Evolutionary conservation across 768 basidiomycete genomes (phyloP).

Genomic region (Piloderma croceum): DNA sequence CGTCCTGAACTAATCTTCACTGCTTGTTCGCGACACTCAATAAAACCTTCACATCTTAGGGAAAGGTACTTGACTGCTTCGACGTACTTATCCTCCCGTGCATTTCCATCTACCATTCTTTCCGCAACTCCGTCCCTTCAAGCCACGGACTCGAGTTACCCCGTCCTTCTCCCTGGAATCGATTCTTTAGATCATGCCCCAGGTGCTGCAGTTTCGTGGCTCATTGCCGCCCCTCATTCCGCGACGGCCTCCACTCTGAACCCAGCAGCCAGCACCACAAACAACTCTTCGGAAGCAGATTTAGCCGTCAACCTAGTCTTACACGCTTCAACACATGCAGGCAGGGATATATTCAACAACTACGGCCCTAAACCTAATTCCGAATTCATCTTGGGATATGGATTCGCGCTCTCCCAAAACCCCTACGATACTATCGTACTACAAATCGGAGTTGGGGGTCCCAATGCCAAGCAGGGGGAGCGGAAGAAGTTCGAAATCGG

Average conservation of each 20-base stretch:
- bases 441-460: slow-evolving; percentile 53
- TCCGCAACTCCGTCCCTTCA: slow-evolving; percentile 49
- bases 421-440: slow-evolving; percentile 84
- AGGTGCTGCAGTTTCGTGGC: slow-evolving; percentile 78
- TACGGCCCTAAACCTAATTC: slow-evolving; percentile 90
- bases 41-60: slow-evolving; percentile 36
- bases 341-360: slow-evolving; percentile 77
- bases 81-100: slow-evolving; percentile 80
- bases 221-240: slow-evolving; percentile 39
- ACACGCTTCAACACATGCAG: slow-evolving; percentile 36
- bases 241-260: background rate
- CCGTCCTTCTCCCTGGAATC: slow-evolving; percentile 81
- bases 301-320: slow-evolving; percentile 61
- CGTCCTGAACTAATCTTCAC: slow-evolving; percentile 16
- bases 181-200: slow-evolving; percentile 86
- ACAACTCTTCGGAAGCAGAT: slow-evolving; percentile 19
- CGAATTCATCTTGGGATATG: slow-evolving; percentile 87
- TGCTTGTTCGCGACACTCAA: background rate
- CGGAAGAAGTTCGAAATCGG: slow-evolving; percentile 59
- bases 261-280: slow-evolving; percentile 6
- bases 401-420: slow-evolving; percentile 75
- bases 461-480: no score
- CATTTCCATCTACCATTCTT: slow-evolving; percentile 83
- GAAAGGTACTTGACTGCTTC: slow-evolving; percentile 63
- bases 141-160: slow-evolving; percentile 49